Evolutionary conservation across 75 land plant genomes (phyloP), one percentile per base, ranked within the genome.

Genomic region (Selaginella moellendorffii): DNA sequence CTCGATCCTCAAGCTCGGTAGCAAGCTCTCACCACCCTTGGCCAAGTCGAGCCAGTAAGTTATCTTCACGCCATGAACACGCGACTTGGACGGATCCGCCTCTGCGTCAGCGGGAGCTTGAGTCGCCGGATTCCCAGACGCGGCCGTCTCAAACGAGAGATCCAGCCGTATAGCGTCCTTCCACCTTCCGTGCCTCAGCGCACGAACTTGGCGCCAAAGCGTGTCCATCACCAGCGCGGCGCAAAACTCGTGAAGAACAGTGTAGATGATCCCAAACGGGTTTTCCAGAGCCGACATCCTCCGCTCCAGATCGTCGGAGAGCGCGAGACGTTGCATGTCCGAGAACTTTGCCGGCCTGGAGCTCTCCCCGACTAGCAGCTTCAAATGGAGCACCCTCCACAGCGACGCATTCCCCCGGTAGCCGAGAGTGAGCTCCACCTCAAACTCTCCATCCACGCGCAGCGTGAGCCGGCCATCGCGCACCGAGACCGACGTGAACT

Each of bases 151-250:
- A 36, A 5, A 36, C 10, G 46, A 74, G 19, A 80, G 79, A 29
- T 95, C 99, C 72, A 90, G 84, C 20, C 85, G 80, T 26, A 95
- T 89, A 27, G 91, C 97, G 81, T 90, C 97, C 74, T 72, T 86
- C 99, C 99, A 95, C 63, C 99, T 78, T 24, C 97, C 97, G 30
- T 67, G 78, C 2, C 82, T 77, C 56, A 95, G 72, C 9, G 79
- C 65, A 25, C 77, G 78, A 42, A 86, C 87, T 68, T 95, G 99
- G 27, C 91, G 80, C 59, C 89, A 69, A 53, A 90, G 85, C 42
- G 97, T 95, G 54, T 95, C 97, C 97, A 95, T 90, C 30, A 86
- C 79, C 64, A 92, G 79, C 29, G 99, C 76, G 53, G 88, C 78
- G 76, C 97, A 95, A 26, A 95, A 72, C 53, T 95, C 97, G 77